Base-by-base conservation (phyloP, 352 stramenopile species). In the Sclerospora graminicola region DNA sequence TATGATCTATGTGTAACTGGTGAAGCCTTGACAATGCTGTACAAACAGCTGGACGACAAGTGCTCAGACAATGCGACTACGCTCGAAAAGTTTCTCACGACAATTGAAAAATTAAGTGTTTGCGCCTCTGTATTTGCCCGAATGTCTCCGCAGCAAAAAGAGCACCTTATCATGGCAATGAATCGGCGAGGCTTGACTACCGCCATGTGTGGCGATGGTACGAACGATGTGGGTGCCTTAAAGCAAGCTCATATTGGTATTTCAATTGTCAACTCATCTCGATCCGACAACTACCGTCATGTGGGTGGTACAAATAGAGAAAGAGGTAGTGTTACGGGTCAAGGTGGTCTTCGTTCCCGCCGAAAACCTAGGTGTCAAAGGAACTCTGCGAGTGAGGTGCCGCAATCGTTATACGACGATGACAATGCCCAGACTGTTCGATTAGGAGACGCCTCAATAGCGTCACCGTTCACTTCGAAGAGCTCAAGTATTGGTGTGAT, bases 391-490 rank as follows among this genome's bases (percentile, higher is more conserved):
- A 31, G 66, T 64, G 43, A 70, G 57, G 33, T 63, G 23, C 78
- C 89, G 23, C 76, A 89, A 47, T 88, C 84, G 52, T 69, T 84
- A 63, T 81, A 91, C 26, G 59, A 81, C 44, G 82, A 69, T 49
- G 82, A 94, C 21, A 77, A 90, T 47, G 74, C 94, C 43, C 77
- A 95, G 8, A 95, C 98, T 83, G 92, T 99, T 1, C 97, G 98
- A 70, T 77, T 99, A 26, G 96, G 97, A 8, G 96, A 99, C 67
- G 97, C 97, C 10, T 98, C 94, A 20, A 97, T 99, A 33, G 97
- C 97, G n/a, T 98, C 96, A 41, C 97, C 97, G 0, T 99, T 99
- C 63, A 99, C 97, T 4, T 97, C 91, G 23, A 72, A 89, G 74
- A 73, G 96, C 63, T 80, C 95, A 54, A 91, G 77, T 29, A 91